Evolutionary conservation across 139 green algal genomes (phyloP), one percentile per base, ranked within the genome.

Genomic region (Coccomyxa sp.): DNA sequence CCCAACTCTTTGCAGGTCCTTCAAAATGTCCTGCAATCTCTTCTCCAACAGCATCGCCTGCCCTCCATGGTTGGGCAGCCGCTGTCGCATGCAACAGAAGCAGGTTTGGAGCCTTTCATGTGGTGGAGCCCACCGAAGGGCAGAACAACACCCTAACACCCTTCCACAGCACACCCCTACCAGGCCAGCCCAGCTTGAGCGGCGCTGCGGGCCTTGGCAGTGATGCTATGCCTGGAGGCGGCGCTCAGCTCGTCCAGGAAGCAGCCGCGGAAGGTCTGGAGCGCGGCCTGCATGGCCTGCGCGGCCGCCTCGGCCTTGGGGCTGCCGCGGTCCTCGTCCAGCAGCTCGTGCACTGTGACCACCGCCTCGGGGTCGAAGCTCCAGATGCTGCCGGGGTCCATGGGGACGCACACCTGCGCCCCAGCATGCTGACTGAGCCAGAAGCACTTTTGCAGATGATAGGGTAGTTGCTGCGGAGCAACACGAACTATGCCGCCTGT

Each of bases 301-400:
- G 58, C 41, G 29, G 31, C 58, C 83, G 83, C 90, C 9, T 78
- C 82, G n/a, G 82, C 84, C 33, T 58, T 73, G 72, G n/a, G 40
- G 70, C 38, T 38, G 78, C 93, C 84, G 6, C 93, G 78, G 83
- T 94, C 82, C 33, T 84, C 50, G 18, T 64, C 79, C 18, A 95
- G 78, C 38, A 97, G 82, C 70, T 91, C 78, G 24, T 68, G 70
- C 10, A 98, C 89, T 9, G 91, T 98, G 39, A 90, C 89, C 55
- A 97, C 95, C 1, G 38, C 81, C 7, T 94, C 89, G 7, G 95
- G 95, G 81, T 98, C 88, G 83, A 99, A 99, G 10, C 90, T 79
- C 73, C 89, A 87, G 4, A 87, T 91, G 0, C 37, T 40, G 0
- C 54, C 79, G 0, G 93, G 91, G 83, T 98, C 92, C 27, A 99